Evolutionary conservation across 2,329 filamentous ascomycete species (phyloP).

Genomic region (Fusarium fracticaudum): DNA sequence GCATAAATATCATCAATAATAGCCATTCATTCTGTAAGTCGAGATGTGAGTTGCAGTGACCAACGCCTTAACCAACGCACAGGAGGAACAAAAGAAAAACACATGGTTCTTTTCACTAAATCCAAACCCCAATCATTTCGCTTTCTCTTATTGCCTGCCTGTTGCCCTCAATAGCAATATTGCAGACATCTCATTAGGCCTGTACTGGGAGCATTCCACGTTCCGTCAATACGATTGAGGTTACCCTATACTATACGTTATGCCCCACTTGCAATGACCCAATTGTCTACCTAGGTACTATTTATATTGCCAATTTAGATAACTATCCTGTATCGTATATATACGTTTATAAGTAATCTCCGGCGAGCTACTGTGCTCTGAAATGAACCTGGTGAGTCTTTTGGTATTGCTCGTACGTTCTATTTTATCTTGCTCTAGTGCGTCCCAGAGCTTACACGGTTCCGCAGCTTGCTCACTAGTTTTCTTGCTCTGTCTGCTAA

Average conservation of each 20-base stretch:
- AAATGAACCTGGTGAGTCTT: constrained; percentile 61
- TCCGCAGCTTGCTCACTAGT: constrained; percentile 58
- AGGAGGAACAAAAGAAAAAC: neutral
- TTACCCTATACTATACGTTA: neutral
- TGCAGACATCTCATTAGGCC: neutral
- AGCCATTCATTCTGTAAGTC: neutral
- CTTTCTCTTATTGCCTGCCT: too few relatives aligned
- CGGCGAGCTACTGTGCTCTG: constrained; percentile 59
- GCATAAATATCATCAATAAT: neutral
- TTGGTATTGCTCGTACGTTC: constrained; percentile 61
- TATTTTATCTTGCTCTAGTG: neutral
- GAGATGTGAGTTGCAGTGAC: neutral
- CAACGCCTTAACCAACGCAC: neutral
- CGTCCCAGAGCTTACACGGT: neutral
- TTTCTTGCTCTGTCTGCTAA: constrained; percentile 65
- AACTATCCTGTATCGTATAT: constrained; percentile 48
- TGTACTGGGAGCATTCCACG: neutral
- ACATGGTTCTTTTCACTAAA: neutral
- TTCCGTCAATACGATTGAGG: neutral
- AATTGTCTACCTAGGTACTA: neutral
- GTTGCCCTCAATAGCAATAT: neutral
- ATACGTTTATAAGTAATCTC: constrained; percentile 48
- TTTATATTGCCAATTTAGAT: constrained; percentile 46
- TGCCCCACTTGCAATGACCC: neutral
- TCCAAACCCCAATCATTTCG: neutral